Percentiles rank a stretch among this genome's conserved stretches.
phyloP scores from a whole-genome alignment of 345 rosid species.

The Gossypioides kirkii region DNA sequence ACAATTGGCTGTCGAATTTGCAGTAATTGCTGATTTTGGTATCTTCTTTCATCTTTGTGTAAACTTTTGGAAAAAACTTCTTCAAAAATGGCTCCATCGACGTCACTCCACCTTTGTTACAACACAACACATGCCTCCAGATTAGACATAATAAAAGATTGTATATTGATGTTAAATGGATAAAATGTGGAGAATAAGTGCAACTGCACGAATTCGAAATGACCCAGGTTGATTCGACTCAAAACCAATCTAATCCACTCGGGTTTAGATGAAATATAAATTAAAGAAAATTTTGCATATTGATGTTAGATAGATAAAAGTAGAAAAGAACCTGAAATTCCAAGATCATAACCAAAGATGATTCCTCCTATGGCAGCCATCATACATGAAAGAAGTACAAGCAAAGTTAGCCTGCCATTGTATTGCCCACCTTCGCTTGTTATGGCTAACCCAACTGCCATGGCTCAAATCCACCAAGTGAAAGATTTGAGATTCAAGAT shows the following conservation, averaged over 20 bases:
- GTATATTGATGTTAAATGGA: no score
- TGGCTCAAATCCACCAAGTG: background rate
- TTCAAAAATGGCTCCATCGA: slow-evolving; percentile 67
- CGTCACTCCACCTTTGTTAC: slow-evolving; percentile 62
- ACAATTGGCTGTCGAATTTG: slow-evolving; percentile 60
- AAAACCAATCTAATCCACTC: no score
- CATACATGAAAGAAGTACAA: slow-evolving; percentile 59
- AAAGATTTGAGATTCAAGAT: background rate
- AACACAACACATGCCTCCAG: background rate
- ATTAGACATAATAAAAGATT: no score
- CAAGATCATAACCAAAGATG: slow-evolving; percentile 80
- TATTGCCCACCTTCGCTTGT: slow-evolving; percentile 14
- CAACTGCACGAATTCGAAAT: no score
- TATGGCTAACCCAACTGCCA: background rate
- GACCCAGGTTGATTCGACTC: no score
- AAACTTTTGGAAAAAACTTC: slow-evolving; percentile 52
- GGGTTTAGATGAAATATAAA: background rate
- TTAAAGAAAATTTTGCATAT: no score
- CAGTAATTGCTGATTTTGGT: slow-evolving; percentile 55
- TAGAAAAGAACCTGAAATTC: slow-evolving; percentile 50
- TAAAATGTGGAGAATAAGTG: background rate
- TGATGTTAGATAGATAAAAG: background rate
- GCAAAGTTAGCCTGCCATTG: slow-evolving; percentile 49
- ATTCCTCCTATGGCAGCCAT: slow-evolving; percentile 85
- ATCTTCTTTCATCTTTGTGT: slow-evolving; percentile 47